phyloP scores from a whole-genome alignment of 805 yeast genomes.

The Lipomyces spencermartinsiae region DNA sequence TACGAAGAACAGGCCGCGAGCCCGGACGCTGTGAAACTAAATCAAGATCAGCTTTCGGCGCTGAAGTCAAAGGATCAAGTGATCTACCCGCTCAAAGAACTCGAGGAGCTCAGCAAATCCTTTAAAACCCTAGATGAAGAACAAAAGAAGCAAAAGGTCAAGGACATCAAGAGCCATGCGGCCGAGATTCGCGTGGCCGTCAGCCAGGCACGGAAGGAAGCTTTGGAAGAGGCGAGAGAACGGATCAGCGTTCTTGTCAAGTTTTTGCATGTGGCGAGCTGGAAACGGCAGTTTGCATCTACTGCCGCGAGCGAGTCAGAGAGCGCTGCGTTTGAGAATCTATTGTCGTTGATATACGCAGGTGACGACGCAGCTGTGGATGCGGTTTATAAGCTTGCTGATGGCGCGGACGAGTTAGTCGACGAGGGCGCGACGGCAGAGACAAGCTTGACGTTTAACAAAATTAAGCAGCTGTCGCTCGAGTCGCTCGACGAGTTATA shows the following conservation, averaged over 20 bases:
- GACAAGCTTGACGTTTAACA: constrained; percentile 21
- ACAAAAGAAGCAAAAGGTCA: constrained; percentile 25
- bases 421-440: constrained; percentile 35
- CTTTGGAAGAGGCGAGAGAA: constrained; percentile 36
- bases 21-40: constrained; percentile 41
- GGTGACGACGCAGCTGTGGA: constrained; percentile 47
- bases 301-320: constrained; percentile 37
- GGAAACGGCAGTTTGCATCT: constrained; percentile 43
- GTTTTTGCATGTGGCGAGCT: constrained; percentile 47
- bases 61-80: constrained; percentile 45
- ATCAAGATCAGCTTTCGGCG: constrained; percentile 48
- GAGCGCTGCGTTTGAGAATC: constrained; percentile 42
- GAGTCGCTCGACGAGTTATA: constrained; percentile 26
- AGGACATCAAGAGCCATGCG: constrained; percentile 29
- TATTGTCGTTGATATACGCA: constrained; percentile 44
- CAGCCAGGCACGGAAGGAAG: constrained; percentile 26
- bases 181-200: constrained; percentile 25
- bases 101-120: constrained; percentile 42
- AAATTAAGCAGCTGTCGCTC: constrained; percentile 24
- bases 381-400: constrained; percentile 43
- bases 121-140: constrained; percentile 39
- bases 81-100: constrained; percentile 47
- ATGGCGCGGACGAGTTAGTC: constrained; percentile 42
- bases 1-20: constrained; percentile 45
- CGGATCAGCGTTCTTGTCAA: constrained; percentile 39